Conservation (phyloP, 179 eudicot species). For the Camellia oleifera region DNA sequence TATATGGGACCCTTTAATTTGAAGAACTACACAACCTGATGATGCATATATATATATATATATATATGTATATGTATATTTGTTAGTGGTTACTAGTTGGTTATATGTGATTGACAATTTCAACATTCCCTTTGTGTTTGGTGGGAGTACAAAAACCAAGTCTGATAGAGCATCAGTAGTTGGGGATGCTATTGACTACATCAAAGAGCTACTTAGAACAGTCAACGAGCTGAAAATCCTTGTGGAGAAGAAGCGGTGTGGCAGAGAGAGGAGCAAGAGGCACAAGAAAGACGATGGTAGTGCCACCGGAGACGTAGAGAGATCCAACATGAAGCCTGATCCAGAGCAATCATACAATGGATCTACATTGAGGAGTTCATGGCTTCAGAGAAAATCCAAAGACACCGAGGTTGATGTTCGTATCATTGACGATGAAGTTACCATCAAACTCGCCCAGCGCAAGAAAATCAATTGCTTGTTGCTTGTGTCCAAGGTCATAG, state of each 20-base stretch:
- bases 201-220: too few species aligned
- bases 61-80: too few species aligned
- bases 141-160: too few species aligned
- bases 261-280: slow-evolving; percentile 55
- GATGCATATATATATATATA: too few species aligned
- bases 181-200: too few species aligned
- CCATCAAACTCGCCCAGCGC: too few species aligned
- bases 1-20: background rate
- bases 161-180: slow-evolving; percentile 11
- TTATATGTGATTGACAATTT: too few species aligned
- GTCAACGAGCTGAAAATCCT: slow-evolving; percentile 17
- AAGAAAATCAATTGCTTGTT: slow-evolving; percentile 21
- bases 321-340: slow-evolving; percentile 24
- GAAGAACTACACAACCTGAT: too few species aligned
- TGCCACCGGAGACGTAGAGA: background rate
- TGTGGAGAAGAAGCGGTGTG: slow-evolving; percentile 60
- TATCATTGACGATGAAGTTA: too few species aligned
- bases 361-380: slow-evolving; percentile 52
- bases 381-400: slow-evolving; percentile 83
- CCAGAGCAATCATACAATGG: slow-evolving; percentile 46
- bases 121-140: too few species aligned
- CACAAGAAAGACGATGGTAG: slow-evolving; percentile 40
- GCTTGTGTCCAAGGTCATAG: slow-evolving; percentile 69
- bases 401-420: slow-evolving; percentile 45
- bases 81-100: too few species aligned